Base-by-base conservation (phyloP, 1,139 yeast genomes). In the Suhomyces maxii region DNA sequence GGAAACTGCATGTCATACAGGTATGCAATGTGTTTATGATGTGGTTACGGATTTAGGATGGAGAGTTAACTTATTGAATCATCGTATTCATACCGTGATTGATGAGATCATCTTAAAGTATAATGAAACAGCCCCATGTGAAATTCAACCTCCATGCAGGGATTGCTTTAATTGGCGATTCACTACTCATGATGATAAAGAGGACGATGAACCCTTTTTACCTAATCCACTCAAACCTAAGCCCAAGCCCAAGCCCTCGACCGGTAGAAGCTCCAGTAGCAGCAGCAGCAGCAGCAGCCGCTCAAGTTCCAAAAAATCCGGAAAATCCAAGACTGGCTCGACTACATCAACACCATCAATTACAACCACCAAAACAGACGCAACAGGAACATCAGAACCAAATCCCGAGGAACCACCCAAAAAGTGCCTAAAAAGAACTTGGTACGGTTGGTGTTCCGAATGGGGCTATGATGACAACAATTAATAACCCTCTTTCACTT, bases 1-100 rank as follows among this genome's bases (percentile, higher is more conserved):
- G 97, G 99, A 93, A 63, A 86, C 97, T 0, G 85, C 86, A 36
- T 93, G 99, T 61, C 99, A 93, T 63, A 82, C 97, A 0, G 99
- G 99, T 0, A 79, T 80, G 60, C 83, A 83, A 47, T 93, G 99
- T 63, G 78, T 86, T 18, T 95, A 93, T 67, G 99, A 93, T 60
- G 93, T 87, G 18, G 97, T 91, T 12, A 77, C 80, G 6, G 98
- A 93, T 57, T 71, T 78, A 53, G 98, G 98, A 3, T 93, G 98
- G 98, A 84, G 83, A 56, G 95, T 91, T 11, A 89, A 86, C 55
- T 69, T 95, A 64, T 73, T 89, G 53, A 89, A 93, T 64, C 99
- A 93, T 64, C 76, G 97, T 37, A 89, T 93, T 48, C 95, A 87
- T 58, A 87, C 91, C 0, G 97, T 95, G 10, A 89, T 95, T 51